These are phyloP conservation scores for Ustanciosporium gigantosporum DNA, from an alignment of 1,284 basidiomycete genomes.

Conservation along the genomic window DNA sequence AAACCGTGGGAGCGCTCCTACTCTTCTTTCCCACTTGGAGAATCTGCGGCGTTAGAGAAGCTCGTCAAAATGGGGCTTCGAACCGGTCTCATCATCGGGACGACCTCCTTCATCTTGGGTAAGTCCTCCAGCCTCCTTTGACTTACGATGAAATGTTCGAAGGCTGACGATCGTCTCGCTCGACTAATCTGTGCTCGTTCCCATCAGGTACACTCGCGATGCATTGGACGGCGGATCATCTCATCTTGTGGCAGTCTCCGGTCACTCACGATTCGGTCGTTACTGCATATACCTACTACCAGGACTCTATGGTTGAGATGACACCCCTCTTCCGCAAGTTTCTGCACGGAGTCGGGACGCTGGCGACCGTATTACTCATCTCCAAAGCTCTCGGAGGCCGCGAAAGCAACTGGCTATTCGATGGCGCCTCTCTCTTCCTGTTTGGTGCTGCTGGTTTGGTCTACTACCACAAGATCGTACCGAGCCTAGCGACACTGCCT, in stretches of 20 bases:
- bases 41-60: too few species aligned
- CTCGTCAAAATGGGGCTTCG: slow-evolving; percentile 35
- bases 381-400: slow-evolving; percentile 50
- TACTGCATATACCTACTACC: slow-evolving; percentile 56
- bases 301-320: slow-evolving; percentile 45
- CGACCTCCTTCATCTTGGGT: slow-evolving; percentile 56
- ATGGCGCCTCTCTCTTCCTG: slow-evolving; percentile 59
- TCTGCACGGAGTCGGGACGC: slow-evolving; percentile 35
- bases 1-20: too few species aligned
- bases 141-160: too few species aligned
- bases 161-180: not conserved
- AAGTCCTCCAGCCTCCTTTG: slow-evolving; percentile 1
- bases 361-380: slow-evolving; percentile 36
- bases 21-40: too few species aligned
- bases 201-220: slow-evolving; percentile 53
- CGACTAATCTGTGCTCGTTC: too few species aligned
- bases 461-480: slow-evolving; percentile 51
- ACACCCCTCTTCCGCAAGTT: slow-evolving; percentile 27
- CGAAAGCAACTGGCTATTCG: slow-evolving; percentile 60
- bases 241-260: slow-evolving; percentile 56
- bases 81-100: slow-evolving; percentile 39
- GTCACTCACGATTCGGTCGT: slow-evolving; percentile 46
- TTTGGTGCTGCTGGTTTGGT: slow-evolving; percentile 52
- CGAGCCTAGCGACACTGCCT: slow-evolving; percentile 39
- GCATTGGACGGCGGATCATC: slow-evolving; percentile 60